Evolutionary conservation across 208 protist genomes (phyloP).

Genomic region (Leishmania gerbilli): DNA sequence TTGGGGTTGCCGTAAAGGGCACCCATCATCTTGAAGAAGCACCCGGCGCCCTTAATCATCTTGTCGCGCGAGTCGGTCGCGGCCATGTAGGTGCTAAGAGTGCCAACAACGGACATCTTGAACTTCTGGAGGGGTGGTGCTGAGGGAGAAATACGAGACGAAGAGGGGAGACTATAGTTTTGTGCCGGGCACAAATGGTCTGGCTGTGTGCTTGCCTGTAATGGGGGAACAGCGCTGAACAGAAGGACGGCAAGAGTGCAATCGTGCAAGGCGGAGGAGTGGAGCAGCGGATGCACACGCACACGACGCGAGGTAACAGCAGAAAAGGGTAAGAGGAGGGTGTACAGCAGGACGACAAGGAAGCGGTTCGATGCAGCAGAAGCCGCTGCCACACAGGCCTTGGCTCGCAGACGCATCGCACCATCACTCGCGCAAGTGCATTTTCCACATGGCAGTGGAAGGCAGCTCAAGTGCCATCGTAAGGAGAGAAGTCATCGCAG

Average conservation of each 20-base stretch:
- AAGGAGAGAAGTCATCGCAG: background rate
- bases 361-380: background rate
- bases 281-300: background rate
- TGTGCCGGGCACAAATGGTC: background rate
- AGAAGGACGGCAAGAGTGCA: too few relatives aligned
- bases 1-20: conserved; percentile 36
- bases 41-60: conserved; percentile 72
- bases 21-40: conserved; percentile 71
- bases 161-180: background rate
- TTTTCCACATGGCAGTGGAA: background rate
- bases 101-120: conserved; percentile 35
- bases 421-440: background rate
- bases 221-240: background rate
- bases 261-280: background rate
- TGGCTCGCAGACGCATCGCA: background rate
- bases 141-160: background rate
- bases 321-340: background rate
- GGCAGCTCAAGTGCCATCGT: background rate
- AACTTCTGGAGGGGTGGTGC: background rate
- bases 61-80: conserved; percentile 78
- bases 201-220: background rate
- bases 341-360: background rate
- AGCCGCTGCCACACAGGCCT: background rate
- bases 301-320: background rate
- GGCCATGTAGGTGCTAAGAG: conserved; percentile 53